Evolutionary conservation across 352 stramenopile species (phyloP).

Genomic region (Pythium scleroteichum): DNA sequence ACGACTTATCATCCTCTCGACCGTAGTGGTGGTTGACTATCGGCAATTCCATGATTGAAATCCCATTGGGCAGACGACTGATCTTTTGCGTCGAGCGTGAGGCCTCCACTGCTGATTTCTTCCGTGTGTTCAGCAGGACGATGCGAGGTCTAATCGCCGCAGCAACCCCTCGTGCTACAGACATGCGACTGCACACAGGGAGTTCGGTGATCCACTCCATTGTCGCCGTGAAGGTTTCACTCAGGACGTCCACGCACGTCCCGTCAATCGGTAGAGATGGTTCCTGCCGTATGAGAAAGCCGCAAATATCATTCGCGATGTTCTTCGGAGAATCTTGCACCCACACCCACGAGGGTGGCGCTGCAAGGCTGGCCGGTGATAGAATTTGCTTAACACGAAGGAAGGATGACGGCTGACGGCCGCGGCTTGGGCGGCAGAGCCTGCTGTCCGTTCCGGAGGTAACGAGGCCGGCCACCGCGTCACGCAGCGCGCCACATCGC

Average conservation of each 20-base stretch:
- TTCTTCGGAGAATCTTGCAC: conserved; percentile 36
- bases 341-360: conserved; percentile 24
- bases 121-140: too few species aligned
- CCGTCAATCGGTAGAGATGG: conserved; percentile 7
- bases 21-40: too few species aligned
- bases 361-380: background rate
- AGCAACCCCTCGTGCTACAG: too few species aligned
- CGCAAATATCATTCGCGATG: conserved; percentile 48
- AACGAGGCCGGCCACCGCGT: conserved; percentile 34
- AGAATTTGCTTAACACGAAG: conserved; percentile 43
- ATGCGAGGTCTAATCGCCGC: background rate
- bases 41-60: too few species aligned
- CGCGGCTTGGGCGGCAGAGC: background rate
- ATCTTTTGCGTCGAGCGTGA: too few species aligned
- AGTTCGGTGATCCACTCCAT: conserved; percentile 48
- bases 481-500: conserved; percentile 30
- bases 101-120: too few species aligned
- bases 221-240: conserved; percentile 26
- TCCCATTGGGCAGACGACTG: too few species aligned
- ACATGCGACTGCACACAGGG: conserved; percentile 16
- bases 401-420: conserved; percentile 25
- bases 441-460: conserved; percentile 17
- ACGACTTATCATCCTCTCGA: too few species aligned
- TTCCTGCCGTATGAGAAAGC: conserved; percentile 22
- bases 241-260: conserved; percentile 27